A percentile compares a stretch with the other conserved stretches of the same genome.
phyloP scores from a whole-genome alignment of 345 rosid genomes.

The Populus euphratica region DNA sequence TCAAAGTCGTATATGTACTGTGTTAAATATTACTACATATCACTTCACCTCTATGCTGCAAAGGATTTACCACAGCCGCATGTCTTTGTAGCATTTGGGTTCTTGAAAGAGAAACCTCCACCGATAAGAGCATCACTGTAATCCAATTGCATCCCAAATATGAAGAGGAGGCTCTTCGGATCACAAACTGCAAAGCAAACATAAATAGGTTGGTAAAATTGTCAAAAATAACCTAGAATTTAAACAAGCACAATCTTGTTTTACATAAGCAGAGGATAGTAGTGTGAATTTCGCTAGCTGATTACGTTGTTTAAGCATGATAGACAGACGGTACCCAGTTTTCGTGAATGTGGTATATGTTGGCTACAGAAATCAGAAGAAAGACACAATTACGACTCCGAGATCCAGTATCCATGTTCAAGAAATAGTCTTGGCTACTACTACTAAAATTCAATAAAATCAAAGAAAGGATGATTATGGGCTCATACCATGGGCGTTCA shows the following conservation, averaged over 20 bases:
- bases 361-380: background rate
- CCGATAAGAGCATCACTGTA: constrained; percentile 93
- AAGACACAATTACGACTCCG: background rate
- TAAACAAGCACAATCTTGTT: background rate
- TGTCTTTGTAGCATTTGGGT: constrained; percentile 84
- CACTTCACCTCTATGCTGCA: constrained; percentile 55
- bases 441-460: background rate
- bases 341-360: background rate
- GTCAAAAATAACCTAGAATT: background rate
- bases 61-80: constrained; percentile 61
- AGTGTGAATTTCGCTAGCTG: background rate
- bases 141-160: constrained; percentile 95
- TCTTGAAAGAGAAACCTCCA: constrained; percentile 91
- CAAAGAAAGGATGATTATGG: background rate
- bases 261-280: background rate
- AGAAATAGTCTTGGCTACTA: background rate
- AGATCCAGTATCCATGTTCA: background rate
- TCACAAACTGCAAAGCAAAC: constrained; percentile 73
- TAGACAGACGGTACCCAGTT: background rate
- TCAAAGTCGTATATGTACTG: background rate
- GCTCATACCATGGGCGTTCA: background rate
- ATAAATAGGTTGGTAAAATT: background rate
- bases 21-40: constrained; percentile 31
- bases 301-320: background rate
- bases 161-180: constrained; percentile 94